phyloP scores from a whole-genome alignment of 2,329 filamentous ascomycete genomes.

The Cladosporium sp. region DNA sequence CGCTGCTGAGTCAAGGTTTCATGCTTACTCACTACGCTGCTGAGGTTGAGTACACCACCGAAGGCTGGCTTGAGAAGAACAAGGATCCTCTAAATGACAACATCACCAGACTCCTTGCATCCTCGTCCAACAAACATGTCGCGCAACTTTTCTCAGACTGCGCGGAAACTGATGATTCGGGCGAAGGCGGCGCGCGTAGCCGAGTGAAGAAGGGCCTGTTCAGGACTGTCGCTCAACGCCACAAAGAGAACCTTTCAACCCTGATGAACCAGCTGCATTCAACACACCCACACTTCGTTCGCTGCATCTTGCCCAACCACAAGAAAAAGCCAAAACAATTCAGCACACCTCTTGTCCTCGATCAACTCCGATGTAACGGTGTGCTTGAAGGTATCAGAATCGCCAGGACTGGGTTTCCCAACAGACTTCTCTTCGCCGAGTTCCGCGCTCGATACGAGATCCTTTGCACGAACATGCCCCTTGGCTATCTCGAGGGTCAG shows the following conservation, averaged over 20 bases:
- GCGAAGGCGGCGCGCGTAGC: conserved; percentile 59
- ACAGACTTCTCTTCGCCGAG: conserved; percentile 84
- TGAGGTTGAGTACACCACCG: conserved; percentile 94
- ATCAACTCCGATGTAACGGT: conserved; percentile 98
- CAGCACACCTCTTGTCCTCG: conserved; percentile 84
- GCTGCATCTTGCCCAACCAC: conserved; percentile 96
- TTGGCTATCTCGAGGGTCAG: conserved; percentile 87
- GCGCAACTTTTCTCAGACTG: conserved; percentile 85
- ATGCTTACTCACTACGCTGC: conserved; percentile 96
- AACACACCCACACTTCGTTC: conserved; percentile 96
- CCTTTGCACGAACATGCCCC: conserved; percentile 81
- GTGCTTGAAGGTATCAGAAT: conserved; percentile 98
- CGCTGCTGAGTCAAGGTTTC: conserved; percentile 85
- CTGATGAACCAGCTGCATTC: conserved; percentile 92
- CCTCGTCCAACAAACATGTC: conserved; percentile 78
- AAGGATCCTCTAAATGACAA: conserved; percentile 99
- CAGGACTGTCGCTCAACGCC: conserved; percentile 90
- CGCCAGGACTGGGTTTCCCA: conserved; percentile 93
- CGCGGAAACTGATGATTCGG: conserved; percentile 72
- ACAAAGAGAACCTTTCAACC: conserved; percentile 97
- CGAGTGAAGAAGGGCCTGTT: conserved; percentile 97
- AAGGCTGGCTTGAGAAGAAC: conserved; percentile 97
- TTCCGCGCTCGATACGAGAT: conserved; percentile 97
- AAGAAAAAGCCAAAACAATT: conserved; percentile 95
- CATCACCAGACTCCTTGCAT: conserved; percentile 79